phyloP scores from a whole-genome alignment of 495 filamentous ascomycete species.

The Cudoniella acicularis region DNA sequence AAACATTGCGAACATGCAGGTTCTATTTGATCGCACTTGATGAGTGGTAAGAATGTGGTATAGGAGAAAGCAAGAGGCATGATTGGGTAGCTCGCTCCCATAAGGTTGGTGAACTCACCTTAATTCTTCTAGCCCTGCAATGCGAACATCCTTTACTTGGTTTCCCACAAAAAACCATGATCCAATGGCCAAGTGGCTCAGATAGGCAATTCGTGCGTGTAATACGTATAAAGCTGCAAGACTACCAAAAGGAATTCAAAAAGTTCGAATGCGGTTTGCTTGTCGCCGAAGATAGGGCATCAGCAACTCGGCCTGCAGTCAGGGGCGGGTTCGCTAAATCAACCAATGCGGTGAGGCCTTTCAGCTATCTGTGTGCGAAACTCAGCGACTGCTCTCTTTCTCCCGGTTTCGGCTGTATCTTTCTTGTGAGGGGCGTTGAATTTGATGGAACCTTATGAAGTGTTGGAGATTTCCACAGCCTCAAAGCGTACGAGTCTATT shows the following conservation, averaged over 20 bases:
- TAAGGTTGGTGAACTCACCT: neutral
- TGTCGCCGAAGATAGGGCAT: too few species aligned
- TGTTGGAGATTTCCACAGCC: neutral
- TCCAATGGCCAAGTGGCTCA: neutral
- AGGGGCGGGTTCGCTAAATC: too few species aligned
- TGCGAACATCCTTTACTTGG: slow-evolving; percentile 60
- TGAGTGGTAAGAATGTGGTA: neutral
- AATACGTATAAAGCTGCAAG: neutral
- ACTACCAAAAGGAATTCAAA: neutral
- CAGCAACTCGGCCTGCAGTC: too few species aligned
- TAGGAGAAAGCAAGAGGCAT: neutral
- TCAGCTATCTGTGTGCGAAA: neutral
- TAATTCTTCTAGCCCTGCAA: slow-evolving; percentile 18
- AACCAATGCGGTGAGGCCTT: neutral
- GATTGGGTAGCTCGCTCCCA: neutral
- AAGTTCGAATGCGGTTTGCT: neutral
- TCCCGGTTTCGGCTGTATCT: neutral
- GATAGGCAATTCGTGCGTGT: neutral
- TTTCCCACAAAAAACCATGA: slow-evolving; percentile 70
- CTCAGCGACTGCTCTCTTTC: too few species aligned
- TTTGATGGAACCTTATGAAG: neutral
- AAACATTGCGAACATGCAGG: slow-evolving; percentile 66
- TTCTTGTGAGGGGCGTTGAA: neutral
- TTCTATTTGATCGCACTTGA: slow-evolving; percentile 61
- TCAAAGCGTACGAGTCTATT: neutral